Evolutionary conservation across 257 asterid species (phyloP), one percentile per base, ranked within the genome.

Genomic region (Nicotiana obtusifolia): DNA sequence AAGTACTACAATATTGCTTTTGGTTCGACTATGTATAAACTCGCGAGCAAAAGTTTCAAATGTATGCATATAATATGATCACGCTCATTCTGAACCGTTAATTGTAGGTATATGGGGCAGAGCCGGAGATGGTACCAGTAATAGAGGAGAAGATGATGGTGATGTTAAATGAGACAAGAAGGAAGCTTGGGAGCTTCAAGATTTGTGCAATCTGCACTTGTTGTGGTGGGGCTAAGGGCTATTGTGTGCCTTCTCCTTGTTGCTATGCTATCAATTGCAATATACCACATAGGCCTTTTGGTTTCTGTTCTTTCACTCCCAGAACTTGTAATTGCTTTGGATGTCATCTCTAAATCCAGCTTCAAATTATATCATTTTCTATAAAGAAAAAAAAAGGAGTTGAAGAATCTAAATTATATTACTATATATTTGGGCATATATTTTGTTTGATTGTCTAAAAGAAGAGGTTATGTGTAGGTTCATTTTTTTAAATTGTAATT

Each of bases 231-330:
- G 91, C 81, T 26, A 87, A 76, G 59, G 85, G 86, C 82, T 90
- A 87, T 84, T 93, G 97, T 67, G 31, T 90, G 81, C 89, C 95
- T 16, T 86, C 95, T 60, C 95, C 97, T 14, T 93, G 97, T 86
- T 93, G 97, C 89, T 91, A 91, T 84, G 93, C 95, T 30, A 91
- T 93, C 84, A 93, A 89, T 68, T 93, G 97, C 92, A 91, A 93
- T 87, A 93, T 93, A 26, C 97, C 97, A 75, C 89, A 93, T 88
- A 89, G 93, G 88, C 97, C 97, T 84, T 93, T 93, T 84, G 97
- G 97, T 0, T 91, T 82, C 85, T 93, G 97, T 49, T 90, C 97
- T 41, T 93, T 93, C 88, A 89, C 93, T 81, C 97, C 97, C 86
- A 89, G 85, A 87, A 88, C 97, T 69, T 93, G 97, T 76, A 90